phyloP scores from a whole-genome alignment of 352 stramenopile species.

The Sclerospora graminicola region DNA sequence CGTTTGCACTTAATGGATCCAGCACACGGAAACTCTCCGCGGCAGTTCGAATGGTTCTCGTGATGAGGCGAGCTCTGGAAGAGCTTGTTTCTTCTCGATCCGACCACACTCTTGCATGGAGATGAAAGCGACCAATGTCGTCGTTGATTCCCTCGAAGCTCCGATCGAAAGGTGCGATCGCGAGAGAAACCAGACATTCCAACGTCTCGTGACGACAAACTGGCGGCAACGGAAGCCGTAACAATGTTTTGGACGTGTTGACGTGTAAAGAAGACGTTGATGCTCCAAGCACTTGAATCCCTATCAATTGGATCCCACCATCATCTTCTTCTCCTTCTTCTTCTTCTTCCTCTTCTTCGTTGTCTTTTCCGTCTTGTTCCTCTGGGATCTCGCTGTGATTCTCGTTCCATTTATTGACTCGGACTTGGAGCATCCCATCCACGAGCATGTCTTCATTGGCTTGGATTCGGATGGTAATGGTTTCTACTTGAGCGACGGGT shows the following conservation, averaged over 20 bases:
- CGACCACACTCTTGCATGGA: slow-evolving; percentile 21
- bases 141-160: no score
- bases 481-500: slow-evolving; percentile 23
- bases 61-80: slow-evolving; percentile 4
- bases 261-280: not conserved
- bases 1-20: slow-evolving; percentile 19
- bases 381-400: not conserved
- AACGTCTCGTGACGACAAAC: not conserved
- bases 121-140: no score
- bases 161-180: no score
- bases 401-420: slow-evolving; percentile 11
- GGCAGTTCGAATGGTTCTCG: slow-evolving; percentile 14
- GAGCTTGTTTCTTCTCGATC: slow-evolving; percentile 5
- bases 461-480: slow-evolving; percentile 30
- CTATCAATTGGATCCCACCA: slow-evolving; percentile 9
- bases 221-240: not conserved
- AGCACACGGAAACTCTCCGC: slow-evolving; percentile 25
- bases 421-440: slow-evolving; percentile 40
- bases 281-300: slow-evolving; percentile 2
- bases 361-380: no score
- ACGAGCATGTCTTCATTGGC: slow-evolving; percentile 33
- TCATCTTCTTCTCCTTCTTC: slow-evolving; percentile 6
- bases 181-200: no score
- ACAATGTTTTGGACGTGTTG: not conserved
- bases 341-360: slow-evolving; percentile 1